Evolutionary conservation across 768 basidiomycete genomes (phyloP), one percentile per base, ranked within the genome.

Genomic region (Leccinellum rugosiceps): DNA sequence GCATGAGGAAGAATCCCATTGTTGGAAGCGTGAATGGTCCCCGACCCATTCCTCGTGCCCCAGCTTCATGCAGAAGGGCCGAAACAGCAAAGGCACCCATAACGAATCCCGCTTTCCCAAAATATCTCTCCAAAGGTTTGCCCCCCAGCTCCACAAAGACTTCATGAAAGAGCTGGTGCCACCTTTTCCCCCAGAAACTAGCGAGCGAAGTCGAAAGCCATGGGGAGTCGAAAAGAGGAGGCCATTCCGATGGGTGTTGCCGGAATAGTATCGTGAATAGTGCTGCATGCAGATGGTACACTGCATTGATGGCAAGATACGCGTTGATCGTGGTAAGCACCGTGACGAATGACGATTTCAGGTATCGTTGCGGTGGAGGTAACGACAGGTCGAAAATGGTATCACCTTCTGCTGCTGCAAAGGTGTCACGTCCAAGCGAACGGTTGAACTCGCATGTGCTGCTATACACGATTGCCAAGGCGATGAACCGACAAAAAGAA

Each of bases 81-180:
- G 88, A 89, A 8, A 81, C 57, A 3, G 80, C 52, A 65, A 90
- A 90, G 3, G 79, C 80, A 7, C 85, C 86, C 6, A 88, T 55
- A 6, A 87, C 71, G 6, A 66, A 70, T 4, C 83, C 84, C 3
- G 65, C 55, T 21, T 78, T 77, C 23, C 87, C 85, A 23, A 82
- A 64, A 5, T 82, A 58, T 51, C 64, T 63, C 23, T 67, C 66
- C 30, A 81, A 52, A 0, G 82, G 81, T 31, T 71, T 73, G 8
- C 74, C 73, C 11, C 86, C 86, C 21, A 83, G 59, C 14, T 66
- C 69, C 41, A 85, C 68, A 62, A 89, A 89, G 41, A 68, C 65
- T 45, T 83, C 78, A 10, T 86, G 78, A 65, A 87, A 85, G 5
- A 83, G 59, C 63, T 88, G 86, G 63, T 90, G 88, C 88, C 88